Conservation (phyloP, 805 yeast genomes). For the Grigorovia transvaalensis region DNA sequence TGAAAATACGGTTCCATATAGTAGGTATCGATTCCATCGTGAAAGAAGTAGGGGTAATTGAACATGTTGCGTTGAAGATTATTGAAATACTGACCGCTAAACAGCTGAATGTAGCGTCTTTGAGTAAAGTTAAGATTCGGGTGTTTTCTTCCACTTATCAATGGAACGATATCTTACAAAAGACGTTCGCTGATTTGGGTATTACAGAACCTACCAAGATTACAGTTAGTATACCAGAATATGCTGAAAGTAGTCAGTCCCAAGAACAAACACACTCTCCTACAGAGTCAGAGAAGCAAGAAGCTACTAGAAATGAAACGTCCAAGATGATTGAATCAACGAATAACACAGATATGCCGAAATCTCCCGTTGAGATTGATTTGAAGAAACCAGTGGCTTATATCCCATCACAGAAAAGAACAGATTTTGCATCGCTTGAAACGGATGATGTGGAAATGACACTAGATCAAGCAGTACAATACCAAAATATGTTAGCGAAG, state of each 20-base stretch:
- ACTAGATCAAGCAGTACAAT: conserved; percentile 42
- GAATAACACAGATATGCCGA: too few relatives aligned
- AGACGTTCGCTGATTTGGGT: conserved; percentile 14
- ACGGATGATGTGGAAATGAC: conserved; percentile 36
- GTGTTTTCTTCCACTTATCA: conserved; percentile 14
- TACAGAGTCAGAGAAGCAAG: too few relatives aligned
- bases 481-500: conserved; percentile 39
- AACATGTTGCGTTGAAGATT: neutral
- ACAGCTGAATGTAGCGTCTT: neutral
- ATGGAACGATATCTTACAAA: conserved; percentile 6
- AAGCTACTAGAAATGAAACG: too few relatives aligned
- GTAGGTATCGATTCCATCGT: conserved; percentile 16
- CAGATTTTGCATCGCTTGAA: too few relatives aligned
- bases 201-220: conserved; percentile 7
- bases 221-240: conserved; percentile 1
- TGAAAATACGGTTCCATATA: conserved; percentile 27
- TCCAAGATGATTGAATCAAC: too few relatives aligned
- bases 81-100: conserved; percentile 2
- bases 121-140: conserved; percentile 11
- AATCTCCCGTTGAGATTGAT: neutral
- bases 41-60: conserved; percentile 15
- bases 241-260: neutral
- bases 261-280: too few relatives aligned
- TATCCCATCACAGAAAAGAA: conserved; percentile 9
- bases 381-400: conserved; percentile 16